Conservation (phyloP, 495 filamentous ascomycete genomes). For the Aspergillus carlsbadensis region DNA sequence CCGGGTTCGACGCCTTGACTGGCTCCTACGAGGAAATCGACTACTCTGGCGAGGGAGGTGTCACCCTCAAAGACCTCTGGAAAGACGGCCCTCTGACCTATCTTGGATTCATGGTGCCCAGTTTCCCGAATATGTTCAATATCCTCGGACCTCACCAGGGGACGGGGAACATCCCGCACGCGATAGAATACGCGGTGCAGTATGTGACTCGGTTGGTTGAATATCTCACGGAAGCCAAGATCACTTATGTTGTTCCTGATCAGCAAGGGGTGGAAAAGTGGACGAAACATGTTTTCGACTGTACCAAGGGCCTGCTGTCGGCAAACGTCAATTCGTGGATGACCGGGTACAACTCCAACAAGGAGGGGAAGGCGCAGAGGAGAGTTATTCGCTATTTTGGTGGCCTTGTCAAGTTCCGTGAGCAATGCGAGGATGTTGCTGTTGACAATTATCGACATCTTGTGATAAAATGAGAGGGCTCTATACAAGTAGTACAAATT, state of each 20-base stretch:
- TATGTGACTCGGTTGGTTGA: neutral
- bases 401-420: no score
- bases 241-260: neutral
- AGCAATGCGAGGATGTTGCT: no score
- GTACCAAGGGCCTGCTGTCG: neutral
- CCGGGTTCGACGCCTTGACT: constrained; percentile 4
- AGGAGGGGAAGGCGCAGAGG: no score
- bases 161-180: neutral
- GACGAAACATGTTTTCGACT: neutral
- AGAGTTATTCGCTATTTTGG: no score
- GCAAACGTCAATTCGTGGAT: neutral
- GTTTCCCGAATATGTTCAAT: constrained; percentile 3
- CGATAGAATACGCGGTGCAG: neutral
- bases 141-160: neutral
- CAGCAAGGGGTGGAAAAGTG: neutral
- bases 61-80: neutral
- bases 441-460: no score
- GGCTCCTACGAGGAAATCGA: neutral
- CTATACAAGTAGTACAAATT: no score
- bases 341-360: neutral
- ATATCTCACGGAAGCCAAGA: neutral
- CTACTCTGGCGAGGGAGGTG: neutral
- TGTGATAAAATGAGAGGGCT: no score
- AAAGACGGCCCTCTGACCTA: neutral
- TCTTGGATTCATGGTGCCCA: neutral